Conservation (phyloP, 106 monocot genomes). For the Chionographis japonica region DNA sequence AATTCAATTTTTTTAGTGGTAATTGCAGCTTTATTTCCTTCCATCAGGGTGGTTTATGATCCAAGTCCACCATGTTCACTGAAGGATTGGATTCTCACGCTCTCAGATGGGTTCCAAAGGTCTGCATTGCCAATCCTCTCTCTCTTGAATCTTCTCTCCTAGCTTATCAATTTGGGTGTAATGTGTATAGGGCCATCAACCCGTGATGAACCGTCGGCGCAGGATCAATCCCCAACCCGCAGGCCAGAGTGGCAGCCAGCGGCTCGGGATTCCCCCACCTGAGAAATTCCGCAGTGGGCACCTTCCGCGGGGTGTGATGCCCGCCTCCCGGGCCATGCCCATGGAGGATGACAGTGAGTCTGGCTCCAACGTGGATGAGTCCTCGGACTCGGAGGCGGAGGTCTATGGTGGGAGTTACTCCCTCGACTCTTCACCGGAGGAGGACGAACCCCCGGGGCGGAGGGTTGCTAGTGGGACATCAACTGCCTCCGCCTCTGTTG, state of each 20-base stretch:
- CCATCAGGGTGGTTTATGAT: slow-evolving; percentile 7
- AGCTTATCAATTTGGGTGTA: neutral
- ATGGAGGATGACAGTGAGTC: slow-evolving; percentile 31
- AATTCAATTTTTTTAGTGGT: too few relatives aligned
- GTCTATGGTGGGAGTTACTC: slow-evolving; percentile 49
- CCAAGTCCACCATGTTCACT: slow-evolving; percentile 34
- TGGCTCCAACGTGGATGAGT: slow-evolving; percentile 76
- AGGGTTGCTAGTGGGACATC: slow-evolving; percentile 10
- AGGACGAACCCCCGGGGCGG: slow-evolving; percentile 10
- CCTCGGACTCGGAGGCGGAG: slow-evolving; percentile 61
- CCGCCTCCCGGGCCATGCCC: slow-evolving; percentile 24
- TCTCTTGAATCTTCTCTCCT: neutral
- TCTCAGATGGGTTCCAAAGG: slow-evolving; percentile 47
- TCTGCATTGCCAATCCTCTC: neutral
- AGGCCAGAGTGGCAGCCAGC: slow-evolving; percentile 15
- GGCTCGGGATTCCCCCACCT: slow-evolving; percentile 56
- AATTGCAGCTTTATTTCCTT: too few relatives aligned
- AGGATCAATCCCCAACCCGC: slow-evolving; percentile 24
- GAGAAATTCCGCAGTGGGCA: slow-evolving; percentile 91
- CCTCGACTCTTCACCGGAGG: slow-evolving; percentile 50
- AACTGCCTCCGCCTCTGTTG: neutral
- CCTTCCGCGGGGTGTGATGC: slow-evolving; percentile 36
- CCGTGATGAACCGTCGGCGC: slow-evolving; percentile 18
- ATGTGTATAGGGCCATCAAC: slow-evolving; percentile 13
- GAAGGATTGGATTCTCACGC: slow-evolving; percentile 45